phyloP scores from a whole-genome alignment of 495 filamentous ascomycete genomes.

The Friedmanniomyces simplex region DNA sequence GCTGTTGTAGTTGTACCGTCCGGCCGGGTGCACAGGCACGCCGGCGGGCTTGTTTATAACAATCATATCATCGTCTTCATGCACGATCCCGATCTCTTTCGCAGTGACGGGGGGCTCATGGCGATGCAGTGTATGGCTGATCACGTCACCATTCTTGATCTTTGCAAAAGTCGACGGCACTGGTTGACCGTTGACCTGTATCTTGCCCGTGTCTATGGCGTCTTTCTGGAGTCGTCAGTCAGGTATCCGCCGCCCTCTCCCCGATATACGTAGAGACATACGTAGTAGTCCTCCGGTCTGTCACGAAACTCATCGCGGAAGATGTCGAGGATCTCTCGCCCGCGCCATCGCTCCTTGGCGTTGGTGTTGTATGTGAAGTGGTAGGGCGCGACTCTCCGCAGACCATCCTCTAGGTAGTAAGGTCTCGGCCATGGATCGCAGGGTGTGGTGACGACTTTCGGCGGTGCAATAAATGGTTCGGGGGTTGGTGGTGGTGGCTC shows the following conservation, averaged over 20 bases:
- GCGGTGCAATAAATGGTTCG: slow-evolving; percentile 29
- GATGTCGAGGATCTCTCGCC: slow-evolving; percentile 61
- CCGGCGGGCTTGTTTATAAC: slow-evolving; percentile 96
- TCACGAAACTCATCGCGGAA: slow-evolving; percentile 82
- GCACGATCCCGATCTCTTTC: slow-evolving; percentile 67
- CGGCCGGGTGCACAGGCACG: slow-evolving; percentile 87
- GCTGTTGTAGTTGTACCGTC: slow-evolving; percentile 89
- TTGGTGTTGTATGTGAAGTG: slow-evolving; percentile 87
- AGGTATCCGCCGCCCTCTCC: background rate
- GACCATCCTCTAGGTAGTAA: slow-evolving; percentile 69
- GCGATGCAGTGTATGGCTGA: slow-evolving; percentile 88
- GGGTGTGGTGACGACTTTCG: slow-evolving; percentile 49
- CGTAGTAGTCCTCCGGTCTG: slow-evolving; percentile 78
- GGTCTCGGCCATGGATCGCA: slow-evolving; percentile 56
- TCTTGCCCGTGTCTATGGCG: slow-evolving; percentile 66
- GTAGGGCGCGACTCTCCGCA: slow-evolving; percentile 79
- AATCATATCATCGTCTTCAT: slow-evolving; percentile 83
- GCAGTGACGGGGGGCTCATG: slow-evolving; percentile 88
- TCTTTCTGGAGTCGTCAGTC: slow-evolving; percentile 45
- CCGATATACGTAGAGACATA: slow-evolving; percentile 25
- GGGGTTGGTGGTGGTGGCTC: slow-evolving; percentile 6
- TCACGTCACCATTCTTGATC: slow-evolving; percentile 71
- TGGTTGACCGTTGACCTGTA: slow-evolving; percentile 60
- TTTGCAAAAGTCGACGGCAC: slow-evolving; percentile 44
- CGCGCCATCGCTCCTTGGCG: slow-evolving; percentile 84